Evolutionary conservation across 129 eudicot genomes (phyloP), one percentile per base, ranked within the genome.

Genomic region (Artemisia argyi): DNA sequence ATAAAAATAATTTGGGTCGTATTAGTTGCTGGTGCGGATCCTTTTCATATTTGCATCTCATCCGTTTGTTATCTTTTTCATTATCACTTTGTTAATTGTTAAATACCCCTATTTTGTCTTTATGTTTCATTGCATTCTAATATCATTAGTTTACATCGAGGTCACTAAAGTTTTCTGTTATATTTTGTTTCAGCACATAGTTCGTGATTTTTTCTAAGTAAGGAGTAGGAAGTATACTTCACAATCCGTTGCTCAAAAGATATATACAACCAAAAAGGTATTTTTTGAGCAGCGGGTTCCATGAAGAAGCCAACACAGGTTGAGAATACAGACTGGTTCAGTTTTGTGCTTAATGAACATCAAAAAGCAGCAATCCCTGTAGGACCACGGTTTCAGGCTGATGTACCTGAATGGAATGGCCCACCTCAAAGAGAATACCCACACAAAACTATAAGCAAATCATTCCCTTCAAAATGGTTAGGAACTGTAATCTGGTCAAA

Each of bases 351-450:
- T 32, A 75, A 76, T 52, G 75, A 68, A 2, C 1, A 53, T 52
- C 19, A 76, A 66, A 80, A 76, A 69, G 24, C 62, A 53, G 86
- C 78, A 75, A 55, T 88, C 68, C 95, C 88, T 6, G 56, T 88
- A n/a, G 95, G 88, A 61, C 86, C 90, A n/a, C 86, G 83, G 12
- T 85, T 85, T 71, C 96, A 88, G 68, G 85, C 84, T 47, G 75
- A 81, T 39, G 81, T 85, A 72, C 84, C 89, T 0, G 84, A 83
- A 17, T 85, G 91, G 96, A 17, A 26, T 1, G 83, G 80, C 65
- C 83, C 85, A 54, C 24, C 69, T 30, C 58, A 76, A 30, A 69
- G 68, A 71, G 77, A 49, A 11, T 54, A 69, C 66, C 66, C 63
- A 19, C 72, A 71, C 66, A 55, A 9, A 61, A 60, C 35, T 64